These are phyloP conservation scores for Sedum album DNA, from an alignment of 164 flowering plant species.

Conservation along the genomic window DNA sequence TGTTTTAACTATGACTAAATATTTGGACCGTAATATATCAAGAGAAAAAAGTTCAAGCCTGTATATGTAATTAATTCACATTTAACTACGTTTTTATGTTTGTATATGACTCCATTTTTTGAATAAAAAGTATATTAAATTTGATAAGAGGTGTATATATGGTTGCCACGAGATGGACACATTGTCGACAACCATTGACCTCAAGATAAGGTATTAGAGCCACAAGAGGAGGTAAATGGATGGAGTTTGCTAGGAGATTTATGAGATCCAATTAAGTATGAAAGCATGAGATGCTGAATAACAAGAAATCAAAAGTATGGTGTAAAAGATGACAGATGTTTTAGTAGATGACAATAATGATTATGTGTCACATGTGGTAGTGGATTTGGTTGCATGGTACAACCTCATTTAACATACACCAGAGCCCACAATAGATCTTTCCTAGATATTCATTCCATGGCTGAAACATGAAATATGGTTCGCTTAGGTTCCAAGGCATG, in stretches of 20 bases:
- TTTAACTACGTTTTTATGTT: too few relatives aligned
- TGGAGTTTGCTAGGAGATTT: background rate
- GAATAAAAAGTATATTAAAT: too few relatives aligned
- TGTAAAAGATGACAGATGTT: background rate
- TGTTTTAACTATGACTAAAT: too few relatives aligned
- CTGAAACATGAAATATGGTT: background rate
- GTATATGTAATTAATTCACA: too few relatives aligned
- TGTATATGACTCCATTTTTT: too few relatives aligned
- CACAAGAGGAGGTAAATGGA: background rate
- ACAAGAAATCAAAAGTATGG: background rate
- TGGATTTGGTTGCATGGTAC: slow-evolving; percentile 6
- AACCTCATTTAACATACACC: background rate
- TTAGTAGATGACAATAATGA: background rate
- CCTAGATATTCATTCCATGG: background rate
- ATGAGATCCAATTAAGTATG: slow-evolving; percentile 7
- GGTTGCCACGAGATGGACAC: too few relatives aligned
- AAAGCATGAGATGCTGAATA: background rate
- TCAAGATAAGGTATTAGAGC: background rate
- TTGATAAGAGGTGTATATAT: too few relatives aligned
- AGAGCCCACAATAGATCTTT: background rate
- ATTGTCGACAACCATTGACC: background rate
- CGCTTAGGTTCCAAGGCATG: background rate
- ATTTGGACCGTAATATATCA: too few relatives aligned
- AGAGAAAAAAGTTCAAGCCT: too few relatives aligned
- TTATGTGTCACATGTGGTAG: background rate